Base-by-base conservation (phyloP, 192 early-diverging fungal genomes). In the Rhizophagus prolifer region DNA sequence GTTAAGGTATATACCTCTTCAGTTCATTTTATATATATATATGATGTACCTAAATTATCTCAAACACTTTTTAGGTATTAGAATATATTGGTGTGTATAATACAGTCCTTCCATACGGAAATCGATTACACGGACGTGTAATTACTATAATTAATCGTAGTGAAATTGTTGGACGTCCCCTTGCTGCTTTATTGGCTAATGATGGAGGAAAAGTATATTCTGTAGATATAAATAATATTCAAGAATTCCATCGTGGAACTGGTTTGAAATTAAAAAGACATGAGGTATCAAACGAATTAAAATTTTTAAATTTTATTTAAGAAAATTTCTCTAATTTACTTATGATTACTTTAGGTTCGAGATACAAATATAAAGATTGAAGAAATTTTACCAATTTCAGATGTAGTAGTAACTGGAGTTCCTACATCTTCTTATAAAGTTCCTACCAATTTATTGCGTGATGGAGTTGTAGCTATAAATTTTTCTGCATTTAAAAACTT, bases 361-460 rank as follows among this genome's bases (percentile, higher is more conserved):
- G 94, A 94, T 82, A 92, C 91, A 3, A 82, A 85, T 5, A 59
- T 91, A 30, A 95, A 86, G 61, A 73, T 92, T 6, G 93, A 94
- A 70, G 92, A 98, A 46, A 92, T 93, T 5, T 86, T 98, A 14
- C 86, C 91, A 21, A 79, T 86, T n/a, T 96, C 92, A 9, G 98
- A 99, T 78, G 96, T 98, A 6, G 98, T 99, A 19, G 98, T 99
- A 80, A 97, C 97, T 3, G 98, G 98, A 64, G 98, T 99, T 16
- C 98, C 98, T 7, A 83, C 90, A 14, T 85, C 92, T 12, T 86
- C 86, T 8, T 99, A 96, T 88, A 96, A 96, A 85, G 82, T 99
- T 75, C 89, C 93, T 26, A 93, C 95, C 26, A 44, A 77, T n/a
- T 79, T 90, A 80, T 88, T 99, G 41, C 97, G 97, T 84, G 95